phyloP scores from a whole-genome alignment of 352 stramenopile species.

The Globisporangium spiculum region DNA sequence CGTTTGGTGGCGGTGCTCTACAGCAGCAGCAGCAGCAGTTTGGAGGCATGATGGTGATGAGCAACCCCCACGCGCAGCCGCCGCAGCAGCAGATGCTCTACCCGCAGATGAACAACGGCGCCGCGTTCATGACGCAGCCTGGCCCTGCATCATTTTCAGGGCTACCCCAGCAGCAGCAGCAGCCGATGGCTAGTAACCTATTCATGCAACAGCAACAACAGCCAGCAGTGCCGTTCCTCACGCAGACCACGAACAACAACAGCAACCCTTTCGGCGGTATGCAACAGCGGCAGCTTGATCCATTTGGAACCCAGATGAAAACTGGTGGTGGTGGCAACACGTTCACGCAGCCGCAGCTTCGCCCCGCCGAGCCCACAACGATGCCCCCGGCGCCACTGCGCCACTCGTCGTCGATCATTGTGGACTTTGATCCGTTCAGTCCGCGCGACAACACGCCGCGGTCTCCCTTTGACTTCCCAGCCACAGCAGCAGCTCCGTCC shows the following conservation, averaged over 20 bases:
- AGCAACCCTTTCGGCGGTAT: conserved; percentile 32
- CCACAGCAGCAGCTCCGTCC: neutral
- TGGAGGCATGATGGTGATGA: conserved; percentile 26
- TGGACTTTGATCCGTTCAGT: conserved; percentile 77
- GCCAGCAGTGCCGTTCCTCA: conserved; percentile 36
- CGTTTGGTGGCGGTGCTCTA: conserved; percentile 31
- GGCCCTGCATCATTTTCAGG: conserved; percentile 39
- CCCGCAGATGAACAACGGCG: conserved; percentile 28
- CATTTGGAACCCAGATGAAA: conserved; percentile 40
- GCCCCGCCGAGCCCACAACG: conserved; percentile 29
- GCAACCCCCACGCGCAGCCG: conserved; percentile 15
- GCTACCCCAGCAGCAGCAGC: conserved; percentile 22
- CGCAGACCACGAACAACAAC: conserved; percentile 52
- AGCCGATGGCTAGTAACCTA: conserved; percentile 12
- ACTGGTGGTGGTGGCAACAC: neutral
- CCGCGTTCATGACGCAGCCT: conserved; percentile 68
- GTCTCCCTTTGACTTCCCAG: conserved; percentile 42
- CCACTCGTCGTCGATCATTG: conserved; percentile 43
- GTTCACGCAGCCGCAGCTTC: conserved; percentile 16
- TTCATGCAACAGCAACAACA: conserved; percentile 35
- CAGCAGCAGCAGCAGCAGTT: conserved; percentile 23
- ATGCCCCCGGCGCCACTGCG: conserved; percentile 25
- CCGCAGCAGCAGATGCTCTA: conserved; percentile 22
- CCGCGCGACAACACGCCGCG: conserved; percentile 49
- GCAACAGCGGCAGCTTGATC: conserved; percentile 32